Evolutionary conservation across 2,329 filamentous ascomycete species (phyloP).

Genomic region (Dothiorella sarmentorum): DNA sequence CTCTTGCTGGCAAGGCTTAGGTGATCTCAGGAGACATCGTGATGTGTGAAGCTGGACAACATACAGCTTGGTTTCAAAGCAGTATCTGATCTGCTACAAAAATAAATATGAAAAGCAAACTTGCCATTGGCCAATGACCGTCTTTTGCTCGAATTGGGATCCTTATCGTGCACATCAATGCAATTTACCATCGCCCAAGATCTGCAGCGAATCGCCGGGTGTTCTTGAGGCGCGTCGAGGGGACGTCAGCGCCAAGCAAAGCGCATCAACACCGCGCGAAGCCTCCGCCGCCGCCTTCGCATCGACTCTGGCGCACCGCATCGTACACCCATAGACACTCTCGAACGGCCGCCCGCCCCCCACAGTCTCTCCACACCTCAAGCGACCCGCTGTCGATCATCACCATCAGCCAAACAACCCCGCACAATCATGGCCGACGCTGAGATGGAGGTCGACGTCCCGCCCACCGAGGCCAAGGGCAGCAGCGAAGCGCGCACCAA

Average conservation of each 20-base stretch:
- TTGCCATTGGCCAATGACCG: background rate
- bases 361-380: background rate
- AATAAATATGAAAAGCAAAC: background rate
- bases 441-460: constrained; percentile 14
- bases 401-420: too few species aligned
- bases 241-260: constrained; percentile 7
- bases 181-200: background rate
- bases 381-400: too few species aligned
- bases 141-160: background rate
- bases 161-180: background rate
- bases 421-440: constrained; percentile 10
- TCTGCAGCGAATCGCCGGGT: background rate
- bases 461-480: background rate
- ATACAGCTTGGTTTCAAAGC: background rate
- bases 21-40: background rate
- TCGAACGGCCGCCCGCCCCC: background rate
- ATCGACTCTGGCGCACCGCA: background rate
- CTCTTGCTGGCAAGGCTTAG: constrained; percentile 42
- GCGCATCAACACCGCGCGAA: constrained; percentile 5
- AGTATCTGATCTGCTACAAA: background rate
- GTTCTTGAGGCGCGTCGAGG: background rate
- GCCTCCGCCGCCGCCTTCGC: background rate
- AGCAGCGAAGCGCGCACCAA: constrained; percentile 65
- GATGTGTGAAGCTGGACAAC: background rate
- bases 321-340: background rate